Evolutionary conservation across 192 early-diverging fungal genomes (phyloP), one percentile per base, ranked within the genome.

Genomic region (Umbelopsis isabellina): DNA sequence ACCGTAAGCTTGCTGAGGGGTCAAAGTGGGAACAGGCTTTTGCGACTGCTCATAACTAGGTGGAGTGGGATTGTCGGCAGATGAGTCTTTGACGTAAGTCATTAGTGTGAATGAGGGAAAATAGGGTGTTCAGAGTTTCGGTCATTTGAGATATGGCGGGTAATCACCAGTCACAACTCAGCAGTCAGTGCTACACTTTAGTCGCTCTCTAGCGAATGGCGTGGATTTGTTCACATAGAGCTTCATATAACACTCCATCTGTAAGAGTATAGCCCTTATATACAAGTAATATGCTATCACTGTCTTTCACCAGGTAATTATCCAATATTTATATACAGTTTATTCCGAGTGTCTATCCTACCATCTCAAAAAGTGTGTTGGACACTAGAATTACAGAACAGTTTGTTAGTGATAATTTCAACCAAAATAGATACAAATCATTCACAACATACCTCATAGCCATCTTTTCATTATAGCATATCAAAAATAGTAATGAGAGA

Each of bases 371-470:
- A 73, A 83, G 50, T 83, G 82, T 22, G 79, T 80, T 25, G 82
- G 76, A 45, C 82, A 83, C 69, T 79, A 58, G 12, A 73, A 33
- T 66, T n/a, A 47, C 47, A 68, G 18, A 21, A 72, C 37, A 11
- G 44, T 10, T 65, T 35, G 8, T 52, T 22, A 52, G 5, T 52
- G 21, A 52, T 12, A 13, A 2, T 9, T 22, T 25, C 51, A 52
- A 6, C 0, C 7, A 25, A 2, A 2, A 25, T 12, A 67, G 4
- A 50, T 16, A 70, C 44, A 16, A 12, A 46, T 49, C 45, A n/a
- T 4, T 37, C 7, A 49, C 16, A 46, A 75, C 65, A 75, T 79
- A 83, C 84, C 52, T 91, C 90, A 69, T 93, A 92, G 33, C 92
- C 93, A 20, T 81, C 55, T 61, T 5, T 61, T 33, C 7, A 2